A percentile compares a stretch with the other conserved stretches of the same genome.
These are phyloP conservation scores for Phoma herbarum DNA, from an alignment of 2,329 filamentous ascomycete genomes.

Conservation along the genomic window DNA sequence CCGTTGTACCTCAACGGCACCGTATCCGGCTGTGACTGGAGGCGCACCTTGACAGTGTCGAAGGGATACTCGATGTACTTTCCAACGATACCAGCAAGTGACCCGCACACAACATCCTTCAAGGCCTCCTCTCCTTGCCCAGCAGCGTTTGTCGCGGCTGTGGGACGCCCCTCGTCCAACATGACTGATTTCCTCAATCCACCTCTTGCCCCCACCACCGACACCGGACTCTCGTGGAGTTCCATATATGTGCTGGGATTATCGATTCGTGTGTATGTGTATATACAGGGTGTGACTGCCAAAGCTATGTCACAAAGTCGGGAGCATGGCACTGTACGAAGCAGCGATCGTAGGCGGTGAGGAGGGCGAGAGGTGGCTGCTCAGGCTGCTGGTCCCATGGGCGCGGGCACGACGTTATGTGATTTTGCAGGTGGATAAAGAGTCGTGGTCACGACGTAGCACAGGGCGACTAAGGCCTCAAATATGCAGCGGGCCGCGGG, in stretches of 20 bases:
- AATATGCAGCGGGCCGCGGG: slow-evolving; percentile 31
- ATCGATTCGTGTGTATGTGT: slow-evolving; percentile 14
- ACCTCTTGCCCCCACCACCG: slow-evolving; percentile 44
- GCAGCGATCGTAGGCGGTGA: slow-evolving; percentile 42
- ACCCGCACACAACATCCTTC: slow-evolving; percentile 90
- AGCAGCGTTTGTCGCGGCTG: slow-evolving; percentile 23
- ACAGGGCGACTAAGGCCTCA: slow-evolving; percentile 30
- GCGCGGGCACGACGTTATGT: slow-evolving; percentile 15
- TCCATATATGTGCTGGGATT: slow-evolving; percentile 37
- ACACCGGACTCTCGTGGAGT: slow-evolving; percentile 39
- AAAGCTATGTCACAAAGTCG: slow-evolving; percentile 28
- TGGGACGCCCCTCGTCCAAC: slow-evolving; percentile 29
- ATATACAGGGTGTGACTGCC: slow-evolving; percentile 11
- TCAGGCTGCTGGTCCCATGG: slow-evolving; percentile 33
- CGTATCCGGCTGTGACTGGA: slow-evolving; percentile 92
- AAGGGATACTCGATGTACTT: slow-evolving; percentile 99
- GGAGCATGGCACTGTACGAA: slow-evolving; percentile 33
- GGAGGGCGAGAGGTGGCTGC: slow-evolving; percentile 38
- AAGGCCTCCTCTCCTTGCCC: slow-evolving; percentile 71
- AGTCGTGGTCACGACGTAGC: slow-evolving; percentile 27
- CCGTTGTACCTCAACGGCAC: slow-evolving; percentile 83
- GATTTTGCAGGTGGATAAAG: slow-evolving; percentile 24
- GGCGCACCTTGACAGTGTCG: slow-evolving; percentile 95
- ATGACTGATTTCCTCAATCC: slow-evolving; percentile 31
- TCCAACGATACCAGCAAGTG: slow-evolving; percentile 86